Evolutionary conservation across 768 basidiomycete genomes (phyloP), one percentile per base, ranked within the genome.

Genomic region (Macrolepiota albuminosa): DNA sequence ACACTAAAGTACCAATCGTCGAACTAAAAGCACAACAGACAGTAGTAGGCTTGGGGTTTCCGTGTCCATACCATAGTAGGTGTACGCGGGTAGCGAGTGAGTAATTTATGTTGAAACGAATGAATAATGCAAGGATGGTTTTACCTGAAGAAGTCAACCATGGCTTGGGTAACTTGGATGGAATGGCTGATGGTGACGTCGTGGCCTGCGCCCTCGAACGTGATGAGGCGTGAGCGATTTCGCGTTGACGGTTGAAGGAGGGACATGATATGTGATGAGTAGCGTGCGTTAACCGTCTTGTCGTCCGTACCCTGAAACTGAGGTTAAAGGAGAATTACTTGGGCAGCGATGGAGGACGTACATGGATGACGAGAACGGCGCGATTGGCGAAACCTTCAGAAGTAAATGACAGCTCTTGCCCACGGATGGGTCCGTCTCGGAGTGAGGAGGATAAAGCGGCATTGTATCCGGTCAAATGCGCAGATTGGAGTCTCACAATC

Each of bases 401-500:
- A 31, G 76, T 69, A 64, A 89, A 89, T 4, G 84, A 75, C 1
- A 78, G 69, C 1, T 70, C 71, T 57, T 85, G 81, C 5, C 87
- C 87, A 42, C 88, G 83, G 33, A 91, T 75, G 14, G 89, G 89
- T 1, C 89, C 89, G 42, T 87, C 82, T 37, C 89, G 81, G 29
- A 91, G 74, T 3, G 85, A 88, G 5, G 88, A 90, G 0, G 89
- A 89, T n/a, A 91, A 73, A 0, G 89, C 89, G 24, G 83, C 80
- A 63, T 91, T 89, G 69, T 84, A 91, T 4, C 89, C 83, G 0
- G 86, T 82, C 6, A 91, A 78, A 67, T 89, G 85, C 1, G 89
- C 89, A 0, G 87, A 87, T 72, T 91, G 89, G 13, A 89, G 74
- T n/a, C 88, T 81, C 0, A 91, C 84, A 57, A 91, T 85, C 84